These are phyloP conservation scores for Lippia alba DNA, from an alignment of 305 asterid genomes.

Conservation along the genomic window DNA sequence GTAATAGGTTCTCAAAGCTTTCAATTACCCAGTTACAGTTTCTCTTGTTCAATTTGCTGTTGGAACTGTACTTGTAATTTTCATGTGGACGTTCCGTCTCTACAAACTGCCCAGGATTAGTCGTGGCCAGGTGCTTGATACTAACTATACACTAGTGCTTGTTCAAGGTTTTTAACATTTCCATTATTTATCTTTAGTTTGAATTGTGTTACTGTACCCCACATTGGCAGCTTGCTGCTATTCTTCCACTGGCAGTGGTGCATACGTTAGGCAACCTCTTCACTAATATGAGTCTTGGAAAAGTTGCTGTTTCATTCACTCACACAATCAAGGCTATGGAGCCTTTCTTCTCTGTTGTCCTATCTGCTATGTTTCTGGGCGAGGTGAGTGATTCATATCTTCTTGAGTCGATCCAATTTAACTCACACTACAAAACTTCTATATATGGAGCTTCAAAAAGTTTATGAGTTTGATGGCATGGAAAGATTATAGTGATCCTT, in stretches of 20 bases:
- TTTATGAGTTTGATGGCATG: not conserved
- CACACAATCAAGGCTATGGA: constrained; percentile 98
- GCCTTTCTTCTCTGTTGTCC: constrained; percentile 96
- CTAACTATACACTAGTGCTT: too few species aligned
- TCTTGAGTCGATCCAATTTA: not conserved
- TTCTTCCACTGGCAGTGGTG: constrained; percentile 89
- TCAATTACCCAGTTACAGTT: constrained; percentile 84
- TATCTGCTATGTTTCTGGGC: constrained; percentile 94
- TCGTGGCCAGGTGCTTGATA: constrained; percentile 90
- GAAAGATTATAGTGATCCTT: not conserved
- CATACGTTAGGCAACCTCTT: constrained; percentile 92
- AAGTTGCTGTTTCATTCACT: constrained; percentile 96
- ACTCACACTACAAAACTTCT: not conserved
- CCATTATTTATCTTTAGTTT: too few species aligned
- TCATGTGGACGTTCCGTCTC: constrained; percentile 85
- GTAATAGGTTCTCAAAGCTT: constrained; percentile 79
- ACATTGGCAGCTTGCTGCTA: constrained; percentile 82
- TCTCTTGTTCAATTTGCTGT: constrained; percentile 84
- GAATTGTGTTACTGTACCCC: too few species aligned
- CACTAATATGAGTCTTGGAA: constrained; percentile 98
- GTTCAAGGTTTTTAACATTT: too few species aligned
- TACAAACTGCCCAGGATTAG: constrained; percentile 88
- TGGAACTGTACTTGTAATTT: constrained; percentile 70
- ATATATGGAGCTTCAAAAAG: constrained; percentile 7
- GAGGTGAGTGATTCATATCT: constrained; percentile 55